Evolutionary conservation across 176 grass and related monocot species (phyloP), one percentile per base, ranked within the genome.

Genomic region (Bonia amplexicaulis): DNA sequence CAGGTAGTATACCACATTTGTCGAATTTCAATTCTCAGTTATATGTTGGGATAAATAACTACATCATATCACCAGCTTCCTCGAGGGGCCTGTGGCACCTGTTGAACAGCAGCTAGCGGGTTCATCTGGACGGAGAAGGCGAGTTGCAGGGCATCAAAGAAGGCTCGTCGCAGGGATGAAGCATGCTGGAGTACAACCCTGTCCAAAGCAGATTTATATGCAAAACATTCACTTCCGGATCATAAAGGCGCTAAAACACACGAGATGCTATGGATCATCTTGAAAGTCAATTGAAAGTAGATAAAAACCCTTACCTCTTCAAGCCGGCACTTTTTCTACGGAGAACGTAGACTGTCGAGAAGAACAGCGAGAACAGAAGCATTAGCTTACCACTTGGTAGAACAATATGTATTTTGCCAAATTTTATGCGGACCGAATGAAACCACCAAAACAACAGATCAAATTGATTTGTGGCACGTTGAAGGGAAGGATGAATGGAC

Each of bases 71-170:
- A 95, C 83, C 88, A 84, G 79, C 47, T 88, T 80, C 82, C 72
- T 75, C 87, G 86, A 20, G 91, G 87, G 35, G 70, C 82, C 48
- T 90, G 85, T 25, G 95, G 91, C 55, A 87, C 49, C 69, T 98
- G 93, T 63, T 93, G 96, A 59, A 94, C 89, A 59, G 93, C 91
- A 75, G 96, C 96, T 53, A 98, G 87, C 0, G 96, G 96, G 77
- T 98, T 98, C 89, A 94, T 89, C 87, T 98, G 96, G 69, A 95
- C 83, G 14, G 90, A 95, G 77, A 98, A 98, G 1, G 93, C 96
- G 2, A 98, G 89, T 20, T 74, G 90, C 84, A 92, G 76, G 27
- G 91, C 88, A 53, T 98, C 96, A 27, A 98, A 7, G 69, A 90
- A 78, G 25, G 81, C 87, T 78, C 75, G 85, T 82, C 87, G 90